Conservation (phyloP, 176 grass and related monocot species). For the Melocanna baccifera region DNA sequence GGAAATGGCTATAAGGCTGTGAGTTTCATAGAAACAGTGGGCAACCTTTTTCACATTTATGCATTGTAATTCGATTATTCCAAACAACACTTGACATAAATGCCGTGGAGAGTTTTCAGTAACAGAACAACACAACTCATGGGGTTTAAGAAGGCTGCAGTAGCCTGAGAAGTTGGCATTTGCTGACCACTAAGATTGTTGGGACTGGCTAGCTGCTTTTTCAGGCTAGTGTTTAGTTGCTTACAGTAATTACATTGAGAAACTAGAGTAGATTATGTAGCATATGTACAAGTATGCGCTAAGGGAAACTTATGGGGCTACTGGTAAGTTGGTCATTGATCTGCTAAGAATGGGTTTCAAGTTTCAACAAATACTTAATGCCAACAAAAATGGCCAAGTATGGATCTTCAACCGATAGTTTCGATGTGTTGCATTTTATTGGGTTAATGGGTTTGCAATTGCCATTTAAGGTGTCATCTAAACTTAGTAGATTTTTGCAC, state of each 20-base stretch:
- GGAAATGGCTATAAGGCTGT: too few species aligned
- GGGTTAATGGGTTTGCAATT: background rate
- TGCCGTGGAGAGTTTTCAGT: too few species aligned
- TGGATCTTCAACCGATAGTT: background rate
- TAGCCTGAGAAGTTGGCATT: background rate
- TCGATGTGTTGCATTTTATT: background rate
- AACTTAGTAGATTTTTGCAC: background rate
- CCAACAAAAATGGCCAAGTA: background rate
- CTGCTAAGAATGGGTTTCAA: background rate
- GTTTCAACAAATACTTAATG: background rate
- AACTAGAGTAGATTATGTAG: background rate
- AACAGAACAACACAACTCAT: background rate
- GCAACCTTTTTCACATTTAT: too few species aligned
- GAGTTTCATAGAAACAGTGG: too few species aligned
- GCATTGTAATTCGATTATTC: too few species aligned
- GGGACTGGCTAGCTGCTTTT: background rate
- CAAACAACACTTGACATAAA: too few species aligned
- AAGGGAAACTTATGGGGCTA: background rate
- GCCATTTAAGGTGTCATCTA: background rate
- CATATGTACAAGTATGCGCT: background rate
- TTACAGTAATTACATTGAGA: constrained; percentile 9
- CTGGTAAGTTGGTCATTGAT: background rate
- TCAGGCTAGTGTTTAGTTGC: background rate
- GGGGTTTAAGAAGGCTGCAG: background rate
- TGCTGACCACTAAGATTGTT: background rate